These are phyloP conservation scores for Avena atlantica DNA, from an alignment of 176 grass and related monocot genomes.

Conservation along the genomic window DNA sequence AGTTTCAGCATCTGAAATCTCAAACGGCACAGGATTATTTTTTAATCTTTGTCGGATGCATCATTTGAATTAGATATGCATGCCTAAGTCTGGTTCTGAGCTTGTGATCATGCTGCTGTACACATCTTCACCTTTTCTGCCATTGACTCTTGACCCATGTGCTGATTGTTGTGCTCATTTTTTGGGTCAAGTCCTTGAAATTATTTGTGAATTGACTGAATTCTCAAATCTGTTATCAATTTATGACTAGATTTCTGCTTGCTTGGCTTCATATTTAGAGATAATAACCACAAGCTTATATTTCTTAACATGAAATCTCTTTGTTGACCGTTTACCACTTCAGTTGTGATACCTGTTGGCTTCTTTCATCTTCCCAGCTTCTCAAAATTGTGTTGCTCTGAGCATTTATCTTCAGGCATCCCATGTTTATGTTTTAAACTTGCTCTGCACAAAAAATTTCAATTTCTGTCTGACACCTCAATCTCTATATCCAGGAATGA, in stretches of 20 bases:
- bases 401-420: neutral
- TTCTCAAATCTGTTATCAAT: neutral
- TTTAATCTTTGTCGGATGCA: neutral
- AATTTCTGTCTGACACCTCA: slow-evolving; percentile 41
- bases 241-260: neutral
- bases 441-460: slow-evolving; percentile 4
- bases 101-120: slow-evolving; percentile 8
- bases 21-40: slow-evolving; percentile 7
- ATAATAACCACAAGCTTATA: neutral
- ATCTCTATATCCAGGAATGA: slow-evolving; percentile 56
- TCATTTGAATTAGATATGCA: neutral
- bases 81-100: slow-evolving; percentile 17
- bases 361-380: slow-evolving; percentile 14
- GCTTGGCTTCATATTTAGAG: neutral
- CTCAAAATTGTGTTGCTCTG: slow-evolving; percentile 16
- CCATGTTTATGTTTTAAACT: slow-evolving; percentile 28
- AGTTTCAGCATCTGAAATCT: slow-evolving; percentile 34
- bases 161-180: neutral
- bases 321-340: neutral
- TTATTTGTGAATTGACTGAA: neutral
- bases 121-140: slow-evolving; percentile 7
- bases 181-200: neutral
- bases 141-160: slow-evolving; percentile 30
- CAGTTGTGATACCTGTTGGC: neutral
- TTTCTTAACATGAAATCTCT: slow-evolving; percentile 13